phyloP scores from a whole-genome alignment of 495 filamentous ascomycete genomes.

The Xylaria curta region DNA sequence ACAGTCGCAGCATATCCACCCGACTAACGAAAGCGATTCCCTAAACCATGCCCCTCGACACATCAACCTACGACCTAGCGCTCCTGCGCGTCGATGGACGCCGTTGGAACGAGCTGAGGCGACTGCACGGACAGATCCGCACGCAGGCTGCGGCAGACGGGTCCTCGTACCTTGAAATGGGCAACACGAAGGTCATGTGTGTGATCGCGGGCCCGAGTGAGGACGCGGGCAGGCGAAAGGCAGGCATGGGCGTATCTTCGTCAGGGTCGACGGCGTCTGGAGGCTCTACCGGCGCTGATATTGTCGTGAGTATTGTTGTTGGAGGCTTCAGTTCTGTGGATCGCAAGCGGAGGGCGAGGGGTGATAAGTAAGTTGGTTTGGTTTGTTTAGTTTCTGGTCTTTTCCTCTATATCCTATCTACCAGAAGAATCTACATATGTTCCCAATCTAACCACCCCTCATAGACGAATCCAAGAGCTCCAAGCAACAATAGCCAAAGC shows the following conservation, averaged over 20 bases:
- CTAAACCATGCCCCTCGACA: constrained; percentile 83
- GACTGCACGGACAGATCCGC: constrained; percentile 84
- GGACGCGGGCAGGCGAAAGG: constrained; percentile 48
- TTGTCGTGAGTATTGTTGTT: constrained; percentile 83
- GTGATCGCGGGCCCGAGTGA: constrained; percentile 85
- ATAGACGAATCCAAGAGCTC: constrained; percentile 80
- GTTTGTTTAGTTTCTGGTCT: constrained; percentile 1
- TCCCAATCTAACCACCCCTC: constrained; percentile 7
- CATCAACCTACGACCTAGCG: constrained; percentile 83
- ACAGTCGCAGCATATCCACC: neutral
- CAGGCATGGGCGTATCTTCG: constrained; percentile 44
- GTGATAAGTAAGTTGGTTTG: constrained; percentile 73
- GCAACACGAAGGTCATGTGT: constrained; percentile 95
- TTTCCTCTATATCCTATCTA: neutral
- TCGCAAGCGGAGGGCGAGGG: constrained; percentile 72
- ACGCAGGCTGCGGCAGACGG: constrained; percentile 92
- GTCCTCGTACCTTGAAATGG: constrained; percentile 89
- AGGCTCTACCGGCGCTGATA: constrained; percentile 58
- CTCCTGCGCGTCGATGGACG: constrained; percentile 91
- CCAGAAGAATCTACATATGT: neutral
- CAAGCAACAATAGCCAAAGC: constrained; percentile 74
- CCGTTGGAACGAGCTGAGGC: constrained; percentile 96
- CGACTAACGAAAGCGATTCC: neutral
- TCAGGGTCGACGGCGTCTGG: constrained; percentile 51
- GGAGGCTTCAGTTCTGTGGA: constrained; percentile 90